A percentile compares a stretch with the other conserved stretches of the same genome.
These are phyloP conservation scores for Gyrodon lividus DNA, from an alignment of 768 basidiomycete species.

Conservation along the genomic window DNA sequence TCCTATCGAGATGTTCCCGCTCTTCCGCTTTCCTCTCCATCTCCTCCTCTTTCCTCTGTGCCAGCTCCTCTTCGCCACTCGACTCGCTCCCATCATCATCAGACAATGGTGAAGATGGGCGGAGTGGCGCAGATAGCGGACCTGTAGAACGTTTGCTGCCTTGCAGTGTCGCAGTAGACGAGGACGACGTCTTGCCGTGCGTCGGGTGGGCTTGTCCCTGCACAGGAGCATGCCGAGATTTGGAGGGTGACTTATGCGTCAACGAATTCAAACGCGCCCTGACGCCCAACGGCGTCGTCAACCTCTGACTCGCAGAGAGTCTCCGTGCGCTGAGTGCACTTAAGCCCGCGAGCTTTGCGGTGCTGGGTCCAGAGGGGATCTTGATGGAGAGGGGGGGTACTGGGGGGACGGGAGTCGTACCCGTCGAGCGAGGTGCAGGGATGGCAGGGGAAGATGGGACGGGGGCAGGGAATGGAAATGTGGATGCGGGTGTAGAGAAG, in stretches of 20 bases:
- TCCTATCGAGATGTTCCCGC: constrained; percentile 63
- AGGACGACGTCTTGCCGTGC: constrained; percentile 54
- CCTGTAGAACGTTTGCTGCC: constrained; percentile 34
- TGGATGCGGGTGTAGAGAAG: constrained; percentile 44
- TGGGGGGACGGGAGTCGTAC: constrained; percentile 16
- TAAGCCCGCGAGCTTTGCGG: constrained; percentile 7
- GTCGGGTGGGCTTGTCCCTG: constrained; percentile 4
- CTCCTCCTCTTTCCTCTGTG: constrained; percentile 62
- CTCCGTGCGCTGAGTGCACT: constrained; percentile 17
- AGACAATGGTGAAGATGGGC: constrained; percentile 50
- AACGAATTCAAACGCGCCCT: constrained; percentile 73
- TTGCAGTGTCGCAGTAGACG: constrained; percentile 73
- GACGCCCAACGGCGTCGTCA: constrained; percentile 58
- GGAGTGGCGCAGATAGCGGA: constrained; percentile 31
- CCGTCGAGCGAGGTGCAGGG: constrained; percentile 13
- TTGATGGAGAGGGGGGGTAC: constrained; percentile 24
- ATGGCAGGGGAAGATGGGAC: constrained; percentile 13
- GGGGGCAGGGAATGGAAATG: constrained; percentile 26
- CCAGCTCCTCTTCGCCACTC: constrained; percentile 58
- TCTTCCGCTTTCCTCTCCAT: constrained; percentile 65
- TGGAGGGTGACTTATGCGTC: constrained; percentile 49
- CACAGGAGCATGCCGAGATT: constrained; percentile 10
- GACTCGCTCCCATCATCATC: constrained; percentile 53
- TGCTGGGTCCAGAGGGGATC: constrained; percentile 16
- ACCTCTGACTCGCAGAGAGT: constrained; percentile 41